phyloP scores from a whole-genome alignment of 305 asterid genomes.

The Fraxinus albicans region DNA sequence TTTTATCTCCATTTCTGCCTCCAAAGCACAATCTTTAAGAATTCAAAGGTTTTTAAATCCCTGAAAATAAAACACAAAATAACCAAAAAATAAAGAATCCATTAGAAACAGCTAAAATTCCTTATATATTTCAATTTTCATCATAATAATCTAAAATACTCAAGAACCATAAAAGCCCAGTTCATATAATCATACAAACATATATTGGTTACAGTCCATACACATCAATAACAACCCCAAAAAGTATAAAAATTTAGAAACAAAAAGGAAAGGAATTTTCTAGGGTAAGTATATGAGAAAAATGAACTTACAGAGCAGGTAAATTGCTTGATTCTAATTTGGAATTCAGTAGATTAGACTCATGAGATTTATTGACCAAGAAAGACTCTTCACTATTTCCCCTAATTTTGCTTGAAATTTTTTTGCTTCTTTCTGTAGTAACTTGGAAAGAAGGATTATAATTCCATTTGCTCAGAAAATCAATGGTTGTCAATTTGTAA shows the following conservation, averaged over 20 bases:
- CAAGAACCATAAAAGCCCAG: constrained; percentile 27
- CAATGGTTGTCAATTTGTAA: neutral
- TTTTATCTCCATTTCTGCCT: constrained; percentile 2
- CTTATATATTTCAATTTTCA: constrained; percentile 13
- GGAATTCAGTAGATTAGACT: neutral
- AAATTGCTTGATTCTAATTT: neutral
- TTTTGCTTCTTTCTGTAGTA: neutral
- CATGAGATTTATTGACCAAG: neutral
- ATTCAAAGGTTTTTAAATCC: constrained; percentile 23
- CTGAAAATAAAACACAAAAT: constrained; percentile 25
- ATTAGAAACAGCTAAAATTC: constrained; percentile 17
- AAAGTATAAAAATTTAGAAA: neutral
- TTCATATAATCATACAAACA: neutral
- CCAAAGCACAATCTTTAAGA: constrained; percentile 25
- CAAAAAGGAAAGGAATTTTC: neutral
- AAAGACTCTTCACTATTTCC: neutral
- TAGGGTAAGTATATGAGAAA: neutral
- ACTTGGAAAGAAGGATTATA: neutral
- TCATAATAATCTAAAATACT: constrained; percentile 22
- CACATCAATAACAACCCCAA: neutral
- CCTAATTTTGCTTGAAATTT: neutral
- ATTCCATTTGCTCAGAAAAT: neutral
- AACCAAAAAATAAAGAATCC: constrained; percentile 1
- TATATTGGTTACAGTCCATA: neutral
- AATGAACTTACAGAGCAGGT: neutral